Evolutionary conservation across 2,329 filamentous ascomycete species (phyloP).

Genomic region (Curvularia verruculosa): DNA sequence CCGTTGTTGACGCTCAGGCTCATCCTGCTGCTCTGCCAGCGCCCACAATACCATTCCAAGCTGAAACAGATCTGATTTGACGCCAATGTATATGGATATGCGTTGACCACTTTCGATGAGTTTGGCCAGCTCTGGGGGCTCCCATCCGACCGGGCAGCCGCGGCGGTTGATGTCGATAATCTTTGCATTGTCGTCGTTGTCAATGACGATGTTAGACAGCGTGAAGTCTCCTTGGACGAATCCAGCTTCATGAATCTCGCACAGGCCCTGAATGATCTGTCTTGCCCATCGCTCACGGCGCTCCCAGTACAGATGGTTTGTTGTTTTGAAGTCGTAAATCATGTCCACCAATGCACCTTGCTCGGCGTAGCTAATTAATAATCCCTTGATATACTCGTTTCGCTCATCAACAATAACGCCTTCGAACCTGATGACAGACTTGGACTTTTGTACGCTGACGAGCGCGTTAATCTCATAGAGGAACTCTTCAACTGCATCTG

Average conservation of each 20-base stretch:
- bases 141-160: conserved; percentile 97
- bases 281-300: conserved; percentile 85
- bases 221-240: conserved; percentile 99
- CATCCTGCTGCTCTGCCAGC: conserved; percentile 83
- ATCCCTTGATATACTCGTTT: conserved; percentile 76
- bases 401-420: conserved; percentile 85
- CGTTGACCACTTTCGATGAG: conserved; percentile 88
- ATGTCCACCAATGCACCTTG: conserved; percentile 89
- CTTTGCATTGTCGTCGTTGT: conserved; percentile 81
- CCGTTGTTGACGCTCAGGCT: conserved; percentile 79
- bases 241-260: conserved; percentile 92
- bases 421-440: conserved; percentile 82
- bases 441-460: conserved; percentile 73
- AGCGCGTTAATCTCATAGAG: conserved; percentile 96
- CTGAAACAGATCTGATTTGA: conserved; percentile 96
- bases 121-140: conserved; percentile 86
- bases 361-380: conserved; percentile 87
- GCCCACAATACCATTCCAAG: conserved; percentile 98
- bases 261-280: conserved; percentile 87
- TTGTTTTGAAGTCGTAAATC: conserved; percentile 76
- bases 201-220: conserved; percentile 94
- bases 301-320: conserved; percentile 65
- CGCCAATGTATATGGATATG: conserved; percentile 96
- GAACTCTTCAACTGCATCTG: conserved; percentile 94
- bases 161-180: conserved; percentile 98